Evolutionary conservation across 2,329 filamentous ascomycete species (phyloP).

Genomic region (Xylogone sp.): DNA sequence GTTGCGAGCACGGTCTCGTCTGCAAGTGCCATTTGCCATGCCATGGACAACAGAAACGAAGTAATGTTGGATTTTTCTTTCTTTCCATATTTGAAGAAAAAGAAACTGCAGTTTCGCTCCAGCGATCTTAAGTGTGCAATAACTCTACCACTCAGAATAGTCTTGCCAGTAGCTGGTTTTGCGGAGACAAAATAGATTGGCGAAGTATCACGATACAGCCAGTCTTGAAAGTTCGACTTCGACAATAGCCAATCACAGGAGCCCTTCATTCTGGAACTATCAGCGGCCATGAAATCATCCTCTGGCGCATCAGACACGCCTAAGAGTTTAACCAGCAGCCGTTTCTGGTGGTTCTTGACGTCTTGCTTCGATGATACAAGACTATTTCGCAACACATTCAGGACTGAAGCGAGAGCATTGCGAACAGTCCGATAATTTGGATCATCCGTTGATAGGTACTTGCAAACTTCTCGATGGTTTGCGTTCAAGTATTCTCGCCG

Average conservation of each 20-base stretch:
- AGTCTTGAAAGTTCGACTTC: constrained; percentile 22
- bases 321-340: constrained; percentile 14
- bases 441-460: constrained; percentile 17
- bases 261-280: constrained; percentile 15
- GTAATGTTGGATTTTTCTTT: constrained; percentile 12
- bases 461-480: constrained; percentile 29
- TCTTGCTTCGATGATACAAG: constrained; percentile 22
- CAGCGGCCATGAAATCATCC: constrained; percentile 22
- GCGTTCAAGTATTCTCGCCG: constrained; percentile 20
- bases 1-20: constrained; percentile 18
- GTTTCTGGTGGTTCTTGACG: constrained; percentile 5
- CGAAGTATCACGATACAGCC: constrained; percentile 14
- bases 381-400: constrained; percentile 8
- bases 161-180: constrained; percentile 23
- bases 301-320: constrained; percentile 17
- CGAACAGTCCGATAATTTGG: constrained; percentile 13
- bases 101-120: constrained; percentile 13
- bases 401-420: constrained; percentile 2
- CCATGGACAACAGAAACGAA: constrained; percentile 22
- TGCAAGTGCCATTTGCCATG: constrained; percentile 29
- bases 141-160: constrained; percentile 14
- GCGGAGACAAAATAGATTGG: constrained; percentile 24
- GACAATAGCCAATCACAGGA: constrained; percentile 29
- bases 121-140: constrained; percentile 12
- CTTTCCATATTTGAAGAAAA: constrained; percentile 21